Base-by-base conservation (phyloP, 1,284 basidiomycete species). In the Phellopilus nigrolimitatus region DNA sequence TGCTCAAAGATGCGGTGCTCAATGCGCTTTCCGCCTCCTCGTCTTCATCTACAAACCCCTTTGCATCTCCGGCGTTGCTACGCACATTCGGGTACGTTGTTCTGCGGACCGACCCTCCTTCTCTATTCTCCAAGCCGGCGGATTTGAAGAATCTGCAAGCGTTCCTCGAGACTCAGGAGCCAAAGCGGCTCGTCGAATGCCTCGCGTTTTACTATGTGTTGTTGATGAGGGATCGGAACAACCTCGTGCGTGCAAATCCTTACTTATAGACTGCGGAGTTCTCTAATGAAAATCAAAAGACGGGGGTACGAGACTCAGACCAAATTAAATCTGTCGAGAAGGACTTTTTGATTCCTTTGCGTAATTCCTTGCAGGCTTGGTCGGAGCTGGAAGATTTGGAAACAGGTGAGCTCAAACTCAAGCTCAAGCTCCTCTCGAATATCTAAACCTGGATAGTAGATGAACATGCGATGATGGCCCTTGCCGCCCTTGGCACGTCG, bases 1-100 rank as follows among this genome's bases (percentile, higher is more conserved):
- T 88, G 4, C 70, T 86, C 2, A 86, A 83, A 62, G 83, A 87
- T 49, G 76, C 78, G 0, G 66, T 82, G 1, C 63, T 88, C 4
- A 73, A 80, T 47, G 77, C 71, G 1, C 64, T 87, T 7, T 33
- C 53, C 7, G 8, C 38, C 21, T 13, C 49, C 4, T 49, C 61
- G 13, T 40, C 48, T 4, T 49, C 64, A 9, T 46, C 61, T 9
- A 33, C 38, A n/a, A 57, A 46, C 13, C 62, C 66, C 7, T 80
- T 83, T 56, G 69, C 72, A 1, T 75, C 75, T 2, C 68, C 73
- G 0, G 56, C 66, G 19, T 71, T 84, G 53, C 59, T 82, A 46
- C 67, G 71, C 39, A 69, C 68, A 0, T 72, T 84, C 51, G 80
- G 77, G 0, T 71, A 75, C 0, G 66, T 76, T 15, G 56, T 84